Evolutionary conservation across 805 yeast genomes (phyloP).

Genomic region (Saturnispora silvae): DNA sequence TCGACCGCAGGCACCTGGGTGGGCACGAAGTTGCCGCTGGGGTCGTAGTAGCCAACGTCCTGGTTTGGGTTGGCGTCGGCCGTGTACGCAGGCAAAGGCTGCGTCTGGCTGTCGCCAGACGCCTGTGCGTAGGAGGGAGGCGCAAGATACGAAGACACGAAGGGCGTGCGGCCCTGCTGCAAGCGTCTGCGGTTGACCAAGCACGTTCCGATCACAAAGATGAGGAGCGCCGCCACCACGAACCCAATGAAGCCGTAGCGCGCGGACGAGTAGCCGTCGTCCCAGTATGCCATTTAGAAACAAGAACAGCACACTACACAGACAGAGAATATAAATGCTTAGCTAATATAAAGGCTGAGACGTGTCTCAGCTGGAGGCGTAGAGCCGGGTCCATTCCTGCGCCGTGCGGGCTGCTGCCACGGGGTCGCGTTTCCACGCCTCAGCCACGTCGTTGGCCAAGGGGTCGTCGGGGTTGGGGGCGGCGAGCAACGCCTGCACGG

Average conservation of each 20-base stretch:
- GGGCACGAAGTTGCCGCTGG: conserved; percentile 39
- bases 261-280: conserved; percentile 21
- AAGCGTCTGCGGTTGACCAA: conserved; percentile 45
- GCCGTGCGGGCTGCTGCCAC: conserved; percentile 73
- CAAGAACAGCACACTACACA: too few relatives aligned
- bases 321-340: too few relatives aligned
- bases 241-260: conserved; percentile 61
- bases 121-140: conserved; percentile 71
- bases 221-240: conserved; percentile 37
- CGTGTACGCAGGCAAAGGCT: conserved; percentile 55
- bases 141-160: conserved; percentile 41
- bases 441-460: conserved; percentile 94
- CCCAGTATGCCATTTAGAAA: background rate
- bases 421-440: conserved; percentile 88
- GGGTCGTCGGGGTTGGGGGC: conserved; percentile 99
- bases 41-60: conserved; percentile 74
- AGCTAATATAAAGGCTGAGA: too few relatives aligned
- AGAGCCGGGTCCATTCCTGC: conserved; percentile 57
- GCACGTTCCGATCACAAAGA: conserved; percentile 41
- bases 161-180: conserved; percentile 45
- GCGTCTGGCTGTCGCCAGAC: conserved; percentile 27
- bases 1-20: too few relatives aligned
- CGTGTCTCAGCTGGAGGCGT: too few relatives aligned
- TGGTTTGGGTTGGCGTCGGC: conserved; percentile 49
- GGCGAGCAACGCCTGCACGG: conserved; percentile 87